Evolutionary conservation across 2,329 filamentous ascomycete genomes (phyloP), one percentile per base, ranked within the genome.

Genomic region (Penicillium polonicum): DNA sequence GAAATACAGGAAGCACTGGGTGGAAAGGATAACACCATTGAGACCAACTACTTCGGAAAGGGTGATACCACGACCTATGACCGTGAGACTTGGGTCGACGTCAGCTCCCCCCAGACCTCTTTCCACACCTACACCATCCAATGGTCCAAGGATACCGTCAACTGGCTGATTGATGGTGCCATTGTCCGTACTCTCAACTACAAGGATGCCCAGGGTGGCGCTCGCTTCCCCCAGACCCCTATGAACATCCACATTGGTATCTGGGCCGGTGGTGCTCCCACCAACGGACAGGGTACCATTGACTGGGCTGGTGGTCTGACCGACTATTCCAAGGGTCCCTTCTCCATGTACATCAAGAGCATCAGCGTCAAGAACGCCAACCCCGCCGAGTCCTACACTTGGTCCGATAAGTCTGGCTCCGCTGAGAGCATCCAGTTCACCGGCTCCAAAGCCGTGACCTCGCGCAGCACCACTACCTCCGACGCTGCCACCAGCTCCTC

Each of bases 1-100:
- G 25, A 27, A 52, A 35, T 43, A 61, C 58, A 75, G 74, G 74
- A 76, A 62, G 68, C 68, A 55, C 60, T 77, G 45, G 76, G 76
- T 46, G 68, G 72, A 27, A 67, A 73, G 50, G 70, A 64, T 21
- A 68, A 62, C 39, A 61, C 70, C 50, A 71, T 78, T 35, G 92
- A 97, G 77, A 90, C 88, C 68, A 97, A 99, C 78, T 99, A 96
- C 79, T 99, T 97, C 68, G 91, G 92, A 74, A 97, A 97, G 78
- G 94, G 93, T 55, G 83, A 91, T 67, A 92, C 90, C 0, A 65
- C 70, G 4, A 84, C 84, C 13, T 96, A 94, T 79, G 91, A 96
- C 77, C 89, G 93, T 57, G 92, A 88, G 60, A 88, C 89, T 58
- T 92, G 90, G 73, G 88, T 92, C 74, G 76, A 84, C 2, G 79